phyloP scores from a whole-genome alignment of 208 protist genomes.

The Leishmania tarentolae region DNA sequence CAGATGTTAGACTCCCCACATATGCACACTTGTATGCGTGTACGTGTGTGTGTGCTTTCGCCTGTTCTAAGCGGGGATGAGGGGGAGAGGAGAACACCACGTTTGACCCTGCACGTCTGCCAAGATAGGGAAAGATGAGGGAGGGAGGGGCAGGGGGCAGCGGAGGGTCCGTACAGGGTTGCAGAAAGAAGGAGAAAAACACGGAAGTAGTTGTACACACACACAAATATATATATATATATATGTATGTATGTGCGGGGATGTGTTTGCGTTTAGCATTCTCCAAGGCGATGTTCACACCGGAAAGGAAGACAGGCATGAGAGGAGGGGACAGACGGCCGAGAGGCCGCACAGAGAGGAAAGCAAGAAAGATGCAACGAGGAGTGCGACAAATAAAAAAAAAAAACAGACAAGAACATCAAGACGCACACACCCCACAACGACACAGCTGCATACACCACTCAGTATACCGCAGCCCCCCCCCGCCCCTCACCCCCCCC shows the following conservation, averaged over 20 bases:
- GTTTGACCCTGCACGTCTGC: neutral
- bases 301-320: neutral
- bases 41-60: neutral
- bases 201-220: neutral
- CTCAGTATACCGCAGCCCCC: neutral
- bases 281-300: neutral
- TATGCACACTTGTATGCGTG: neutral
- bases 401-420: neutral
- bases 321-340: neutral
- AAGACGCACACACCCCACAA: neutral
- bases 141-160: neutral
- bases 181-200: constrained; percentile 1
- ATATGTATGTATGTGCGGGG: neutral
- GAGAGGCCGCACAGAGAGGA: neutral
- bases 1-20: too few species aligned
- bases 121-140: neutral
- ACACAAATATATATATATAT: neutral
- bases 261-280: neutral
- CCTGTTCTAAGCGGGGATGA: neutral
- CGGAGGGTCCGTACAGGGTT: neutral
- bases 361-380: neutral
- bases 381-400: neutral
- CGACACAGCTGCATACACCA: constrained; percentile 9
- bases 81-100: constrained; percentile 1
- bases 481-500: too few species aligned